Conservation (phyloP, 352 stramenopile genomes). For the Globisporangium canariense region DNA sequence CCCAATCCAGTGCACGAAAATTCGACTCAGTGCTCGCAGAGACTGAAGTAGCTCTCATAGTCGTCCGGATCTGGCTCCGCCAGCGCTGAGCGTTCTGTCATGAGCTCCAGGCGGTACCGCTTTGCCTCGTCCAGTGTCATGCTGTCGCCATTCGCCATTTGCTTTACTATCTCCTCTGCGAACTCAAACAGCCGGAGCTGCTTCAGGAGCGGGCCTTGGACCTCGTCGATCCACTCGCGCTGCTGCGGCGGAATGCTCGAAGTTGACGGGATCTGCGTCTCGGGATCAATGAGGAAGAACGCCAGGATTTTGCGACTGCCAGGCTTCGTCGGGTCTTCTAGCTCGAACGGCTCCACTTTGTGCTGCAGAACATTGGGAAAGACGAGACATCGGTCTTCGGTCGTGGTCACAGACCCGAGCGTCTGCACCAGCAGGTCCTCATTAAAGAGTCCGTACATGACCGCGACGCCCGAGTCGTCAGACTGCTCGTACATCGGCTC, state of each 20-base stretch:
- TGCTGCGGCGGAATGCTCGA: constrained; percentile 39
- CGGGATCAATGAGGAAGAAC: constrained; percentile 46
- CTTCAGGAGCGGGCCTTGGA: constrained; percentile 11
- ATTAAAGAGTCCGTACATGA: constrained; percentile 29
- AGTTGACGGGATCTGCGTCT: constrained; percentile 27
- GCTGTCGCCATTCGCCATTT: constrained; percentile 17
- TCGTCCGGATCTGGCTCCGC: neutral
- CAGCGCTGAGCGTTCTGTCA: constrained; percentile 21
- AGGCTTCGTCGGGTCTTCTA: constrained; percentile 26
- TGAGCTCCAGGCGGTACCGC: constrained; percentile 22
- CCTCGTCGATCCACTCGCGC: constrained; percentile 24
- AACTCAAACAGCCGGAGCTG: constrained; percentile 15
- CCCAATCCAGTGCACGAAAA: neutral
- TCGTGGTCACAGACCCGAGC: constrained; percentile 22
- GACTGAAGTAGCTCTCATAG: constrained; percentile 14
- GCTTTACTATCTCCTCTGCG: constrained; percentile 16
- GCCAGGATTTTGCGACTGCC: constrained; percentile 44
- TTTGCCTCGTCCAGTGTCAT: constrained; percentile 27
- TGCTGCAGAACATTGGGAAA: constrained; percentile 47
- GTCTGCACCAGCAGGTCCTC: constrained; percentile 22
- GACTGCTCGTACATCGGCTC: constrained; percentile 29
- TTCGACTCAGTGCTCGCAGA: constrained; percentile 14
- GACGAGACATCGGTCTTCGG: constrained; percentile 27
- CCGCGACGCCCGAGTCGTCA: constrained; percentile 24
- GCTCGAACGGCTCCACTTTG: constrained; percentile 42